Evolutionary conservation across 2,329 filamentous ascomycete genomes (phyloP).

Genomic region (Fusarium virguliforme): DNA sequence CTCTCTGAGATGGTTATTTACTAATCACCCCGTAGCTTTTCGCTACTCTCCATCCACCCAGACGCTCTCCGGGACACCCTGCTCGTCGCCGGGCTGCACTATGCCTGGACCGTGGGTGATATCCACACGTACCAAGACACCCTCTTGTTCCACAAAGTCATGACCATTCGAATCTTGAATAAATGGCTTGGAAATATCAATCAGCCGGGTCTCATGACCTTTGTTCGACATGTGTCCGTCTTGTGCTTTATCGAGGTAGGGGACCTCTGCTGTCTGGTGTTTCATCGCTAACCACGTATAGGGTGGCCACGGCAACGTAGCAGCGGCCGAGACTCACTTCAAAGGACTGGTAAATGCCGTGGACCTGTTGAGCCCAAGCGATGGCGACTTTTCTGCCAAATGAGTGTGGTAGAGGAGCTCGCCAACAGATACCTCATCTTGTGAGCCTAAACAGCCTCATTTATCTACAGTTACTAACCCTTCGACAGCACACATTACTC

Average conservation of each 20-base stretch:
- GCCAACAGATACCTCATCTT: constrained; percentile 44
- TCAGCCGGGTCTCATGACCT: constrained; percentile 31
- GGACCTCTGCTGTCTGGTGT: too few species aligned
- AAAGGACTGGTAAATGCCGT: constrained; percentile 39
- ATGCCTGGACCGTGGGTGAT: constrained; percentile 45
- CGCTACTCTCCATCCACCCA: constrained; percentile 38
- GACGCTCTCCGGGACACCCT: constrained; percentile 44
- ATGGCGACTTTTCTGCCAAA: background rate
- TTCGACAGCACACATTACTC: constrained; percentile 33
- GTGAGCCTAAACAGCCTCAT: constrained; percentile 2
- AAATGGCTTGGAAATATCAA: constrained; percentile 34
- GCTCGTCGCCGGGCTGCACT: constrained; percentile 41
- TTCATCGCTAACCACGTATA: background rate
- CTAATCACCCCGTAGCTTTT: constrained; percentile 17
- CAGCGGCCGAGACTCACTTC: constrained; percentile 43
- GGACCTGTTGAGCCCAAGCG: constrained; percentile 34
- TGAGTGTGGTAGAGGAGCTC: constrained; percentile 39
- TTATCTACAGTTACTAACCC: background rate
- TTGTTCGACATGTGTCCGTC: constrained; percentile 41
- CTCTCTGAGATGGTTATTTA: accelerated
- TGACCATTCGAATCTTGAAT: constrained; percentile 38
- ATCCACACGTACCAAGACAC: constrained; percentile 40
- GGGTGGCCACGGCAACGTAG: constrained; percentile 40
- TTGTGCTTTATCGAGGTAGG: constrained; percentile 43
- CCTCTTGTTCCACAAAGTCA: constrained; percentile 46